Percentiles rank a stretch among this genome's conserved stretches.
Conservation (phyloP, 768 basidiomycete genomes). For the Brasilioporus rufonigricans region DNA sequence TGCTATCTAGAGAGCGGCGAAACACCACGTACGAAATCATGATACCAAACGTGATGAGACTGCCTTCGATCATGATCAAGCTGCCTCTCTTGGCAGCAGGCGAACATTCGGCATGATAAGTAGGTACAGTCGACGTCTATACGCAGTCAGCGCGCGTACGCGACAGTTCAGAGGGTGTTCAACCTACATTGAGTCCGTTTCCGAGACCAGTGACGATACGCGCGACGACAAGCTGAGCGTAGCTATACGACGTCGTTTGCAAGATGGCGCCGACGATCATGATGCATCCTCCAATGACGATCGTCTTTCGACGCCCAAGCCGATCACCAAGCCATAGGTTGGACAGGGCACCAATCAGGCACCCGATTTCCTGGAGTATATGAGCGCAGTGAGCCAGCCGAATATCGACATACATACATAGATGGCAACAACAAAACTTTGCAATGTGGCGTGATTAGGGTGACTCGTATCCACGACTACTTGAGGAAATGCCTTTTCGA, state of each 20-base stretch:
- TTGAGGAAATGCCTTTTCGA: conserved; percentile 57
- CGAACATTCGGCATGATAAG: conserved; percentile 67
- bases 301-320: conserved; percentile 58
- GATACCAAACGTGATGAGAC: conserved; percentile 61
- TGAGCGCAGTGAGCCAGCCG: background rate
- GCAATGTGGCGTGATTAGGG: conserved; percentile 49
- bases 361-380: conserved; percentile 54
- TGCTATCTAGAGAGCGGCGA: background rate
- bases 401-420: conserved; percentile 42
- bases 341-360: conserved; percentile 59
- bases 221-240: conserved; percentile 60
- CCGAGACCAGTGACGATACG: conserved; percentile 62
- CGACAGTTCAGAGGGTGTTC: background rate
- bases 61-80: conserved; percentile 65
- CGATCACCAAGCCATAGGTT: conserved; percentile 61
- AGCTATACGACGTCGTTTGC: conserved; percentile 54
- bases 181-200: conserved; percentile 56
- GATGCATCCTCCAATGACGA: conserved; percentile 49
- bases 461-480: conserved; percentile 41
- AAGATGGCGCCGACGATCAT: conserved; percentile 65
- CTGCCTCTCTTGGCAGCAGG: conserved; percentile 56
- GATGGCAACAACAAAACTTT: conserved; percentile 58
- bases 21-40: conserved; percentile 51
- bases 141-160: background rate
- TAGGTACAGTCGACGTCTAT: conserved; percentile 63